Conservation (phyloP, 352 stramenopile species). For the Pythium aristosporum region DNA sequence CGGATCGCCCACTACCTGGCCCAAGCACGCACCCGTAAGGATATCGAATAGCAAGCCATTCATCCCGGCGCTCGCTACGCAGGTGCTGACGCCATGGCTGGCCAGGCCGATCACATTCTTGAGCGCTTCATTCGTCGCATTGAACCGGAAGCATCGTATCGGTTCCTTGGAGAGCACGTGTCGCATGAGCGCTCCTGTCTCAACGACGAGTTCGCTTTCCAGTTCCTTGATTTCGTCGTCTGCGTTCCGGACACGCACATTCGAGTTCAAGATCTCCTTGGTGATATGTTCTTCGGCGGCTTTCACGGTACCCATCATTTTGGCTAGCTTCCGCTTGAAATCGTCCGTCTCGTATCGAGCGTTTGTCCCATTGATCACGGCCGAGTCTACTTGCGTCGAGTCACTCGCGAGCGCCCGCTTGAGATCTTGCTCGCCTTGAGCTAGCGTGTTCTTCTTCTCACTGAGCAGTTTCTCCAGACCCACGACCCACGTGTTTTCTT, state of each 20-base stretch:
- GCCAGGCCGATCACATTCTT: constrained; percentile 74
- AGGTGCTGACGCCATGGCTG: constrained; percentile 65
- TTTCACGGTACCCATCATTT: constrained; percentile 65
- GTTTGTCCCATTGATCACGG: constrained; percentile 50
- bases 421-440: constrained; percentile 61
- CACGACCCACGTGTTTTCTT: constrained; percentile 50
- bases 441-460: constrained; percentile 57
- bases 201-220: constrained; percentile 60
- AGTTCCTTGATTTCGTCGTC: constrained; percentile 69
- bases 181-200: constrained; percentile 75
- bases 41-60: constrained; percentile 64
- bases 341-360: constrained; percentile 72
- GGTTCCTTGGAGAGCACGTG: constrained; percentile 57
- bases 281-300: constrained; percentile 52
- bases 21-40: constrained; percentile 60
- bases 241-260: constrained; percentile 63
- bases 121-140: constrained; percentile 60
- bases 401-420: constrained; percentile 68
- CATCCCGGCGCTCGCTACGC: constrained; percentile 46
- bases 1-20: constrained; percentile 60
- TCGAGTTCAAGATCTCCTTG: constrained; percentile 60
- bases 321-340: constrained; percentile 75
- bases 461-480: constrained; percentile 54
- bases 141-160: constrained; percentile 79
- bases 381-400: constrained; percentile 64